Evolutionary conservation across 352 stramenopile genomes (phyloP), one percentile per base, ranked within the genome.

Genomic region (Pythium graminicola): DNA sequence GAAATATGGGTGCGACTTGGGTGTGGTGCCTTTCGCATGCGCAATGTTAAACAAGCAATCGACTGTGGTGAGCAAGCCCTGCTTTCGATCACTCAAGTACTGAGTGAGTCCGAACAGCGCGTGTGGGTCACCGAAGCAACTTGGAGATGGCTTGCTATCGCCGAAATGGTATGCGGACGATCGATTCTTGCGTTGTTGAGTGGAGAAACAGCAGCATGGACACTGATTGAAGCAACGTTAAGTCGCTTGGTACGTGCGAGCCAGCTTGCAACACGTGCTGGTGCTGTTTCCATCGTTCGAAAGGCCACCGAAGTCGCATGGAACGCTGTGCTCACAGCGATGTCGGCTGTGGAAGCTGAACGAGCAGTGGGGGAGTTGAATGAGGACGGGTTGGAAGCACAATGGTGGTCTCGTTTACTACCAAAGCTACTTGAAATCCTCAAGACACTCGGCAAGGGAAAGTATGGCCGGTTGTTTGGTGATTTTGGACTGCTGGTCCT

Each of bases 1-100:
- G 83, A 95, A 35, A 49, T 90, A 2, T 93, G 76, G 78, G 64
- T 84, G 13, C 79, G 83, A 11, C 27, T 93, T 11, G 81, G 59
- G 4, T 86, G 72, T 26, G 69, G 73, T 0, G 73, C 72, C 0
- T 76, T 93, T 16, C 68, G 71, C 9, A 42, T 89, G 6, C 65
- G 73, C 3, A 66, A 81, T 20, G 43, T 56, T 6, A 72, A 76
- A 6, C 69, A 70, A 26, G 76, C 76, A 3, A 75, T 92, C 7
- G 70, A 81, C 6, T 91, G 67, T 46, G 65, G 64, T 35, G 60
- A 72, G 14, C 59, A 73, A 17, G 72, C 75, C 3, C 42, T 90
- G 2, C 24, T 55, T 19, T 48, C 56, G 0, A 31, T 85, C 2
- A 31, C 74, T 48, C 61, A 56, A 56, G 46, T 45, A 7, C 16